Base-by-base conservation (phyloP, 768 basidiomycete genomes). In the Suillus clintonianus region DNA sequence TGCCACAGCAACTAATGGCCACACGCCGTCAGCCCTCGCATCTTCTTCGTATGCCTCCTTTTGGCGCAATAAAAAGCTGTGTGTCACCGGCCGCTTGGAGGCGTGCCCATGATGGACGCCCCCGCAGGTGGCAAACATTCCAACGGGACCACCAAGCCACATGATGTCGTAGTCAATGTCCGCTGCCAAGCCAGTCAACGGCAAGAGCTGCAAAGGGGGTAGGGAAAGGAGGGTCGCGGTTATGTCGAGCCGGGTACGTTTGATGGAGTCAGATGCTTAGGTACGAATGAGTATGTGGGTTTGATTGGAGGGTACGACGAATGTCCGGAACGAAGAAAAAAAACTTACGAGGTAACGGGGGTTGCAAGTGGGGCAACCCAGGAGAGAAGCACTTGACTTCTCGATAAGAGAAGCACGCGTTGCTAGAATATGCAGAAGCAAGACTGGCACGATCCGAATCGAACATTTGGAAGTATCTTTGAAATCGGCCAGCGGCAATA, bases 371-470 rank as follows among this genome's bases (percentile, higher is more conserved):
- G 30, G 22, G 36, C 32, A 11, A 53, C 51, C 30, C 30, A 34
- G 32, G 51, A 57, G 59, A 37, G 34, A 43, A 48, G 56, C 54
- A 64, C 50, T 62, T 57, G 47, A 75, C 69, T 32, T 57, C 63
- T 61, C 73, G 71, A 62, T 69, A 78, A 47, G 69, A 71, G 30
- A 78, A 77, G 47, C 72, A 73, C n/a, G 74, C 73, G 8, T 67
- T 65, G 41, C 67, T 62, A 53, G 69, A 69, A 55, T 76, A 76
- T 17, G 75, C 75, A 43, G 76, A 72, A 37, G 75, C 75, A 57
- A 76, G 75, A 59, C 68, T 71, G 50, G 70, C 69, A 41, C 75
- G 74, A 55, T 78, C 75, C 19, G 51, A 41, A 59, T 76, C 75
- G 58, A 76, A 76, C 4, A 65, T 75, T 62, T 75, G 73, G 30